These are phyloP conservation scores for Ophiosphaerella narmari DNA, from an alignment of 2,329 filamentous ascomycete species.

Conservation along the genomic window DNA sequence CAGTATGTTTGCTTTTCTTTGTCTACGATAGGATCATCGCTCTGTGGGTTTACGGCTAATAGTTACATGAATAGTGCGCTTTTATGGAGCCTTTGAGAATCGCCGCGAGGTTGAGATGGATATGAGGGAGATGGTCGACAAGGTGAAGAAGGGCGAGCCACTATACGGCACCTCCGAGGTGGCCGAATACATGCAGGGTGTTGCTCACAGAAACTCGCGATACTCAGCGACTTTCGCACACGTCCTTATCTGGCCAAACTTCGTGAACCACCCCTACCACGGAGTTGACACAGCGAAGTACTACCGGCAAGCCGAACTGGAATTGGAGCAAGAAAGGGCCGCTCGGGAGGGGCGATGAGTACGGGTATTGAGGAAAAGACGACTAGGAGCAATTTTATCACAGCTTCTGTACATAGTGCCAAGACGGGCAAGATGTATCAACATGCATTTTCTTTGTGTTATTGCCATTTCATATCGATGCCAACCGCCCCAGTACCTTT, in stretches of 20 bases:
- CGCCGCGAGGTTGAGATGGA: slow-evolving; percentile 90
- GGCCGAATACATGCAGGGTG: slow-evolving; percentile 89
- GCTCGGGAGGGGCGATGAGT: background rate
- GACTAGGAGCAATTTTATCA: slow-evolving; percentile 18
- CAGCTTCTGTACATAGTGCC: slow-evolving; percentile 34
- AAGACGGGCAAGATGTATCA: slow-evolving; percentile 33
- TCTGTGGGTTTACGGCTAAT: background rate
- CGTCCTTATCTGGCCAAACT: slow-evolving; percentile 94
- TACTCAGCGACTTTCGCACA: slow-evolving; percentile 85
- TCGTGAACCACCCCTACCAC: slow-evolving; percentile 88
- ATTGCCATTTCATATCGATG: background rate
- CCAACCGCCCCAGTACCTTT: slow-evolving; percentile 18
- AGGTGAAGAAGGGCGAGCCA: slow-evolving; percentile 89
- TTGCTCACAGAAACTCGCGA: slow-evolving; percentile 88
- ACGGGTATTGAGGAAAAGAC: slow-evolving; percentile 7
- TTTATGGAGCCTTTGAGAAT: slow-evolving; percentile 96
- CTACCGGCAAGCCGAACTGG: slow-evolving; percentile 91
- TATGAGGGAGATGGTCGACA: slow-evolving; percentile 97
- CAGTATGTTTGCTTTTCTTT: slow-evolving; percentile 62
- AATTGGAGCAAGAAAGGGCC: slow-evolving; percentile 76
- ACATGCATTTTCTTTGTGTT: slow-evolving; percentile 24
- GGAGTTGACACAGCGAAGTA: slow-evolving; percentile 99
- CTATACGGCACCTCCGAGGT: slow-evolving; percentile 82
- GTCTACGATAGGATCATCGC: too few species aligned
- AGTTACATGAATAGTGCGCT: slow-evolving; percentile 68